phyloP scores from a whole-genome alignment of 352 stramenopile genomes.

The Pythium utonaiense region DNA sequence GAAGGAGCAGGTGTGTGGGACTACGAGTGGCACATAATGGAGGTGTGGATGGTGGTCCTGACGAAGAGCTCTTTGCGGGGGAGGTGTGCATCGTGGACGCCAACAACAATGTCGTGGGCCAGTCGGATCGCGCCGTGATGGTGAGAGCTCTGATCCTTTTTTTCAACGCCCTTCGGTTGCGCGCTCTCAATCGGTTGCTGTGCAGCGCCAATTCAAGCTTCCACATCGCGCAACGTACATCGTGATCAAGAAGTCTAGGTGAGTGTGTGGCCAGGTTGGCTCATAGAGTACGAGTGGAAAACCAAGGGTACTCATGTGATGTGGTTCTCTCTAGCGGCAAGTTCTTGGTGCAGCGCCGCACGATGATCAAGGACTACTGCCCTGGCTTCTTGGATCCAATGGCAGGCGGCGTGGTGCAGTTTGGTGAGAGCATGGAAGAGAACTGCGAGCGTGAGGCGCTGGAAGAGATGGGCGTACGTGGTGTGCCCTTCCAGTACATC shows the following conservation, averaged over 20 bases:
- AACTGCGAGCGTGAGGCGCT: slow-evolving; percentile 70
- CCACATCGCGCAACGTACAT: slow-evolving; percentile 86
- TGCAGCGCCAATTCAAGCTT: slow-evolving; percentile 69
- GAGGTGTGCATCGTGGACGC: slow-evolving; percentile 86
- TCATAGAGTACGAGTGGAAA: not conserved
- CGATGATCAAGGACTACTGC: slow-evolving; percentile 89
- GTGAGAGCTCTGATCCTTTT: no score
- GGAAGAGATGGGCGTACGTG: slow-evolving; percentile 82
- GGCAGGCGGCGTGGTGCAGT: slow-evolving; percentile 78
- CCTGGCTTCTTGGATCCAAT: slow-evolving; percentile 80
- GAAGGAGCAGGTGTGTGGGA: slow-evolving; percentile 43
- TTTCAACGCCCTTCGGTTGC: no score
- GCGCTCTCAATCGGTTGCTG: not conserved
- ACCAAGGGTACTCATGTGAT: not conserved
- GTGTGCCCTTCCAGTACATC: slow-evolving; percentile 49
- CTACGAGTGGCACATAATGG: not conserved
- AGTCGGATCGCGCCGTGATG: slow-evolving; percentile 79
- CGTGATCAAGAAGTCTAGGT: slow-evolving; percentile 79
- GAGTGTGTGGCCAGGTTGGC: not conserved
- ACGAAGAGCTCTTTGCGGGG: not conserved
- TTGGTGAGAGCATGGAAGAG: slow-evolving; percentile 61
- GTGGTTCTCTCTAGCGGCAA: slow-evolving; percentile 43
- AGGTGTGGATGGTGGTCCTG: not conserved
- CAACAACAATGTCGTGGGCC: slow-evolving; percentile 78
- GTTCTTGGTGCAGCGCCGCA: slow-evolving; percentile 82